Evolutionary conservation across 805 yeast genomes (phyloP), one percentile per base, ranked within the genome.

Genomic region (Candida andamanensis): DNA sequence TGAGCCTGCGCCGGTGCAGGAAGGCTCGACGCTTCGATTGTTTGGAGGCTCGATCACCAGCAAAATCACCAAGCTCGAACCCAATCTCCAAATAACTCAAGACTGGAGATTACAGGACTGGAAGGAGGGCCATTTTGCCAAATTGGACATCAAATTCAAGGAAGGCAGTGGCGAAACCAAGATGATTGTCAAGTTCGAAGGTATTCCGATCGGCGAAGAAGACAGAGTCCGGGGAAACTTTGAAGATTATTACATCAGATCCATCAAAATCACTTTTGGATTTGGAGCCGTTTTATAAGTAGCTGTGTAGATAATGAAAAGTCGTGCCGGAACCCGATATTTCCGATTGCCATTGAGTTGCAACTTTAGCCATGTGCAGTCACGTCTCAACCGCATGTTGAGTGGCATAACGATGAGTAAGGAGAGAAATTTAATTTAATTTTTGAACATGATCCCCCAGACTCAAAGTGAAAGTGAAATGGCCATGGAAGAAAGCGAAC

Each of bases 201-300:
- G 97, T 11, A 81, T 92, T 30, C 99, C 99, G 12, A 69, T 90
- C 24, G 99, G 97, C 10, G 94, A 92, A 54, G 97, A 92, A 52
- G 92, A 94, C 48, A 60, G 81, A 47, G 95, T 85, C 24, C 76
- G 78, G 50, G 74, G 69, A 24, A 92, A 90, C 58, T 90, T 92
- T 52, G 85, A 86, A 48, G 86, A 85, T 40, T 85, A 87, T 60
- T 92, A 92, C 54, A 78, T 92, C 31, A 80, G 81, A 59, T 76
- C 95, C 5, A 90, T 92, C 51, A 92, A 87, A 63, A 54, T 85
- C 26, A 82, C 96, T 0, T 92, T 92, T 58, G 98, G 98, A 1
- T 89, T 85, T 56, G 97, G 97, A 12, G 85, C 92, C n/a, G 94
- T 86, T 10, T 65, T 86, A 46, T 85, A 63, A n/a, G n/a, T n/a